Evolutionary conservation across 2,329 filamentous ascomycete genomes (phyloP), one percentile per base, ranked within the genome.

Genomic region (Hymenoscyphus repandus): DNA sequence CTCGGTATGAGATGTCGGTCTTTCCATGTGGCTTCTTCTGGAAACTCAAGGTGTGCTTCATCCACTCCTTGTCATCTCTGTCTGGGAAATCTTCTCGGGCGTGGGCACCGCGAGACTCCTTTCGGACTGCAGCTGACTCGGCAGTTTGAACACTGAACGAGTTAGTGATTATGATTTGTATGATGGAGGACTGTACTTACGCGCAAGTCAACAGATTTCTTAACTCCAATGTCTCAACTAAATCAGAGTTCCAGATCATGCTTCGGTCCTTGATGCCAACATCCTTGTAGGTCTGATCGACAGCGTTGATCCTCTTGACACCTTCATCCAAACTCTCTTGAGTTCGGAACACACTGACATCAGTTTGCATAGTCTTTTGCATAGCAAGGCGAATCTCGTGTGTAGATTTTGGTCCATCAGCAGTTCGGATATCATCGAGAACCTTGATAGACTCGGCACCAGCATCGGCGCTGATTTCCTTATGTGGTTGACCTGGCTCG

Each of bases 161-260:
- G 59, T 52, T 45, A 46, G 37, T 41, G n/a, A 39, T 52, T 53
- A 48, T 33, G 27, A 45, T 51, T n/a, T 17, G 20, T 18, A 6
- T 11, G 2, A n/a, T n/a, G 11, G 3, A 18, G n/a, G 27, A 34
- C 45, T 13, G 6, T 46, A 67, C 86, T 76, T 84, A 90, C 82
- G 91, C 92, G 83, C 93, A 97, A 66, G 93, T 97, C 68, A 99
- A 76, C 66, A 99, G 73, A 73, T 99, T 99, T 67, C 91, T 82
- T 67, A 97, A 78, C 75, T 99, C 93, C 50, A 99, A 83, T 6
- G 92, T 95, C 80, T 97, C 92, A 56, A 96, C 90, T 36, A 97
- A 82, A 68, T 97, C 92, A 20, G 88, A 90, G 83, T 97, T 97
- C 92, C 92, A 97, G 77, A 97, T 97, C 92, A 97, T 96, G 80